Evolutionary conservation across 2,329 filamentous ascomycete genomes (phyloP), one percentile per base, ranked within the genome.

Genomic region (Talaromyces funiculosus): DNA sequence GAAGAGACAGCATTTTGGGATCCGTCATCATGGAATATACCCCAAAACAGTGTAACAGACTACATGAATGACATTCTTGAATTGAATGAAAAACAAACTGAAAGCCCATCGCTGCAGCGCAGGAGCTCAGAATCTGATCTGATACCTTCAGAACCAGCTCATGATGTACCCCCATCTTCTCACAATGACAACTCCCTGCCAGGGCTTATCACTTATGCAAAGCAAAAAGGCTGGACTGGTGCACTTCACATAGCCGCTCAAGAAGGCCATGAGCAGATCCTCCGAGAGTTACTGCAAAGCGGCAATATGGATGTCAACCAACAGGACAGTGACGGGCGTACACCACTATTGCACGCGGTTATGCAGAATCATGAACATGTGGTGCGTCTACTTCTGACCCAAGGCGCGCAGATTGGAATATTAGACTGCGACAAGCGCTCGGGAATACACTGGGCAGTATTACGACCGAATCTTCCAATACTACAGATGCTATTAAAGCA

Each of bases 211-310:
- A 55, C 37, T 5, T 26, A 7, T 24, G 20, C 35, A 55, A 42
- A 55, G n/a, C 20, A 31, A 55, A 55, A 42, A 22, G 56, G 45
- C 33, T 59, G 33, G 35, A 29, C 47, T 20, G 29, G 33, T 8
- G 20, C 31, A 26, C 37, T 59, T 18, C 57, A 53, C 3, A 54
- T 59, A 38, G 57, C 57, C 14, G 57, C 57, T 9, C 47, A 53
- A 29, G 45, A 20, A 26, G 57, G 57, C 16, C 24, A 59, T n/a
- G 47, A 59, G 45, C 57, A 42, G 20, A 59, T 59, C n/a, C 16
- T 59, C 12, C 57, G 37, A 8, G 37, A 43, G 37, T 20, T 59
- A 9, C 18, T 57, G 7, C 26, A 31, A 22, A 31, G 37, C 5
- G 29, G 38, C 35, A 43, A 45, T 38, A 53, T 53, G 35, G 59